These are phyloP conservation scores for Carex scoparia DNA, from an alignment of 176 grass and related monocot genomes.

Conservation along the genomic window DNA sequence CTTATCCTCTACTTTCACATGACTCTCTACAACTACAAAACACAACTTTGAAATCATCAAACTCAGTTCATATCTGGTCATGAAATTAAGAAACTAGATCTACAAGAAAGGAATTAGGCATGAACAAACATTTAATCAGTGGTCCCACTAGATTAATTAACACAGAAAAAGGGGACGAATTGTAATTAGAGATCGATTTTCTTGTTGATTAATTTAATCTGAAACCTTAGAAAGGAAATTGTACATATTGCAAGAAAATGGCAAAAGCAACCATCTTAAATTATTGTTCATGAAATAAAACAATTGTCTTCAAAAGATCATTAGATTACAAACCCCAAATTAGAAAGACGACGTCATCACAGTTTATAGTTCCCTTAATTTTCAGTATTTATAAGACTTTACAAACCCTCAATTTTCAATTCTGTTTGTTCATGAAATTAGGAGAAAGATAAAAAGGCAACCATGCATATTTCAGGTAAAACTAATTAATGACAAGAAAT, in stretches of 20 bases:
- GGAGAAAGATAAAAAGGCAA: background rate
- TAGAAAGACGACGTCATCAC: background rate
- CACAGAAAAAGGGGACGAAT: background rate
- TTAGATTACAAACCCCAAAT: background rate
- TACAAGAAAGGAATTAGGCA: background rate
- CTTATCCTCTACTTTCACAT: background rate
- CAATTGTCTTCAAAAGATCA: background rate
- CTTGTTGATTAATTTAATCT: background rate
- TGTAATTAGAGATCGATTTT: background rate
- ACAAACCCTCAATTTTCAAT: background rate
- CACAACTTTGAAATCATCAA: background rate
- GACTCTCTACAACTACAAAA: background rate
- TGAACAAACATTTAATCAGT: background rate
- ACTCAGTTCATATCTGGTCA: background rate
- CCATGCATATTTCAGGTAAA: background rate
- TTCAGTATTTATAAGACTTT: background rate
- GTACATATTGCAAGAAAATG: background rate
- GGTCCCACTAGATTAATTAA: background rate
- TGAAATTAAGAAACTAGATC: background rate
- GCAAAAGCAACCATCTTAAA: background rate
- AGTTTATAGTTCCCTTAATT: no score
- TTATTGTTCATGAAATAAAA: background rate
- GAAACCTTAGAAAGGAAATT: background rate
- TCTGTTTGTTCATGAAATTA: no score
- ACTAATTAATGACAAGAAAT: background rate